Percentiles rank a stretch among this genome's conserved stretches.
These are phyloP conservation scores for Cenchrus purpureus DNA, from an alignment of 176 grass and related monocot genomes.

Conservation along the genomic window DNA sequence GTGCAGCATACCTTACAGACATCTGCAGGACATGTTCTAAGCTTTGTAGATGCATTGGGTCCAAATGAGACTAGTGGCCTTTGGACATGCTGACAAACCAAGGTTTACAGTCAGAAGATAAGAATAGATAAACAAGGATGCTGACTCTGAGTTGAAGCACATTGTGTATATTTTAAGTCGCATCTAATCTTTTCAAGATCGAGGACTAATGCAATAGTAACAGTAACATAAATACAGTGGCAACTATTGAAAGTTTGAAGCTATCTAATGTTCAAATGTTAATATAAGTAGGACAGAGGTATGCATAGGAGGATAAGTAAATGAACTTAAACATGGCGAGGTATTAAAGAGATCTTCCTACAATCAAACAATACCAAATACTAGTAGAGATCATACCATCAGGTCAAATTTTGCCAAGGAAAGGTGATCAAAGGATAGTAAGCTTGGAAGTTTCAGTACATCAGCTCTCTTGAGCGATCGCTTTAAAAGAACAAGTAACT, in stretches of 20 bases:
- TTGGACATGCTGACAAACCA: slow-evolving; percentile 79
- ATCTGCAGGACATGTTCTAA: slow-evolving; percentile 85
- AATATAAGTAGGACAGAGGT: slow-evolving; percentile 13
- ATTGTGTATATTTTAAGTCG: slow-evolving; percentile 19
- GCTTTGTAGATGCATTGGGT: slow-evolving; percentile 82
- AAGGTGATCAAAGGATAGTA: slow-evolving; percentile 81
- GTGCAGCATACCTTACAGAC: slow-evolving; percentile 78
- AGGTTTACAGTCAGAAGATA: slow-evolving; percentile 42
- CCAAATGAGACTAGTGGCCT: slow-evolving; percentile 86
- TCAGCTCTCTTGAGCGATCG: slow-evolving; percentile 91
- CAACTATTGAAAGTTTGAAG: background rate
- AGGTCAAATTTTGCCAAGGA: slow-evolving; percentile 90
- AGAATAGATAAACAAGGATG: slow-evolving; percentile 2
- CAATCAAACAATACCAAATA: slow-evolving; percentile 20
- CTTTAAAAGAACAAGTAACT: slow-evolving; percentile 91
- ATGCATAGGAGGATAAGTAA: background rate
- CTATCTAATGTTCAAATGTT: background rate
- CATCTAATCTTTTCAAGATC: slow-evolving; percentile 26
- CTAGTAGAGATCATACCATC: slow-evolving; percentile 59
- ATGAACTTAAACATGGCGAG: background rate
- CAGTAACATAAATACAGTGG: slow-evolving; percentile 8
- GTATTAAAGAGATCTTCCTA: slow-evolving; percentile 6
- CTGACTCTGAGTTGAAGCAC: background rate
- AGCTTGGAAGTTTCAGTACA: slow-evolving; percentile 74
- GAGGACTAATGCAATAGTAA: slow-evolving; percentile 7